phyloP scores from a whole-genome alignment of 306 rosid genomes.

The Cicer yamashitae region DNA sequence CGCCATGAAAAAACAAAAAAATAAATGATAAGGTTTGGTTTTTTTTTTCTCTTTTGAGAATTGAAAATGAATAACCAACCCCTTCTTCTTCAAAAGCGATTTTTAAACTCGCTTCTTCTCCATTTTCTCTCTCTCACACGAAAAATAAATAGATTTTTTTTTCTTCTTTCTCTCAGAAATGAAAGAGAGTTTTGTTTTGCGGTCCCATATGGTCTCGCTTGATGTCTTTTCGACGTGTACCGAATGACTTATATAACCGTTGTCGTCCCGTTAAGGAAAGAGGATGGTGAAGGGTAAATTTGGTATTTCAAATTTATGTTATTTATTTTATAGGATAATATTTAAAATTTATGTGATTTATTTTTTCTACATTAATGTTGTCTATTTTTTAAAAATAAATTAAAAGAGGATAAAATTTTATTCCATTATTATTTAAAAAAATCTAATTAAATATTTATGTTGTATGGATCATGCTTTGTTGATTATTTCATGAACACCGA shows the following conservation, averaged over 20 bases:
- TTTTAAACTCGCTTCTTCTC: constrained; percentile 45
- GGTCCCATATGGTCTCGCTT: constrained; percentile 41
- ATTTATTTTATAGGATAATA: too few species aligned
- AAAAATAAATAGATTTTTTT: neutral
- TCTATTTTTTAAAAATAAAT: too few species aligned
- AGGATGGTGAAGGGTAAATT: neutral
- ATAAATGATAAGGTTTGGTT: neutral
- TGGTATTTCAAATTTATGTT: neutral
- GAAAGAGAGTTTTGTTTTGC: neutral
- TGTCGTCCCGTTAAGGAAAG: neutral
- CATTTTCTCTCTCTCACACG: constrained; percentile 28
- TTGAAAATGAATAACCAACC: neutral
- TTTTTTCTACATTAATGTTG: too few species aligned
- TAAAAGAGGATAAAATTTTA: too few species aligned
- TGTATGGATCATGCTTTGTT: too few species aligned
- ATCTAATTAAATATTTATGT: too few species aligned
- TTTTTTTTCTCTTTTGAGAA: constrained; percentile 5
- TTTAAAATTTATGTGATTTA: neutral
- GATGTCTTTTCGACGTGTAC: neutral
- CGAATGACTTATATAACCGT: neutral
- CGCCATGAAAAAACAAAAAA: neutral
- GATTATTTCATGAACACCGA: too few species aligned
- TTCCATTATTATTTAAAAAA: too few species aligned
- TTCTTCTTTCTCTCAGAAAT: neutral
- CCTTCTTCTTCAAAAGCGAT: constrained; percentile 14